A percentile compares a stretch with the other conserved stretches of the same genome.
Conservation (phyloP, 139 green algal genomes). For the Chlorella vulgaris region DNA sequence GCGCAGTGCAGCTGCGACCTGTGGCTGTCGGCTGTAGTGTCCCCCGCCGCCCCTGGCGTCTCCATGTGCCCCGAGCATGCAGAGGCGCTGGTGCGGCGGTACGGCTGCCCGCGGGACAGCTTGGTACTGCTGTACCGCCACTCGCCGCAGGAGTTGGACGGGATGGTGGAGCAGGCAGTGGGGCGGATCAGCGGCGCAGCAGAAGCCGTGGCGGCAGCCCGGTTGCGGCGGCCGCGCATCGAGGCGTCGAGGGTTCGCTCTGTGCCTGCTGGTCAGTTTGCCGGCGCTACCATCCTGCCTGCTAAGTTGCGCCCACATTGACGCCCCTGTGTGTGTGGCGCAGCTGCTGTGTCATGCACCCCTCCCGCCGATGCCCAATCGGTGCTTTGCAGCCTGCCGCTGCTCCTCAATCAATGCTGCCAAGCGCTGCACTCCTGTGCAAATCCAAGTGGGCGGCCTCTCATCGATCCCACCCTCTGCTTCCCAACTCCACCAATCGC, state of each 20-base stretch:
- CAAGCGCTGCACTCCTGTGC: too few relatives aligned
- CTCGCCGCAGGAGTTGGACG: constrained; percentile 49
- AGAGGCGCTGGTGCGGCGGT: neutral
- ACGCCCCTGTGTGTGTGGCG: too few relatives aligned
- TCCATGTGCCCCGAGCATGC: constrained; percentile 78
- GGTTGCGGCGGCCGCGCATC: neutral
- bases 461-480: neutral
- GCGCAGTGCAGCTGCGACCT: constrained; percentile 73
- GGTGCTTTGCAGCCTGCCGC: neutral
- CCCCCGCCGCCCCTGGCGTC: constrained; percentile 36
- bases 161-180: constrained; percentile 37
- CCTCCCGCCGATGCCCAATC: neutral
- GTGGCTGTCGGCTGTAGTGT: constrained; percentile 71
- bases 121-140: constrained; percentile 70
- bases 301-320: too few relatives aligned
- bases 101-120: constrained; percentile 36
- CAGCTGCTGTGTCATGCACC: too few relatives aligned
- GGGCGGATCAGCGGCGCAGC: constrained; percentile 10
- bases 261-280: neutral
- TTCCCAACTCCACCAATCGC: neutral
- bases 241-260: constrained; percentile 12
- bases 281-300: neutral
- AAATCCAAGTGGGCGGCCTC: neutral
- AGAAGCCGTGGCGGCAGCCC: constrained; percentile 42
- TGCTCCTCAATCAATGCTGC: too few relatives aligned